A percentile compares a stretch with the other conserved stretches of the same genome.
Conservation (phyloP, 352 stramenopile species). For the Albugo candida region DNA sequence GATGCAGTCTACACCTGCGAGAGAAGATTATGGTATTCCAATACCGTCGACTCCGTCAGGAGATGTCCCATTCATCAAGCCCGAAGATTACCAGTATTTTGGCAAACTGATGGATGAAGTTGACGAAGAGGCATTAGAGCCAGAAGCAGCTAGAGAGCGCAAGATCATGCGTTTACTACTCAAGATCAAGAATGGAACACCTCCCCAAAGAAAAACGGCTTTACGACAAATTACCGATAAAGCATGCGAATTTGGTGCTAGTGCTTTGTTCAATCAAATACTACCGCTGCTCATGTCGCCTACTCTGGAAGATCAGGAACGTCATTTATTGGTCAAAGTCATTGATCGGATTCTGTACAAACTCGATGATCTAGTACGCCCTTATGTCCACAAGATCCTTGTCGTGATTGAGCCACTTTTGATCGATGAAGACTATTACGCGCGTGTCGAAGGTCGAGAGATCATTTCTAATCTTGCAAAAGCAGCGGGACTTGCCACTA, state of each 20-base stretch:
- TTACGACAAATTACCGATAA: slow-evolving; percentile 96
- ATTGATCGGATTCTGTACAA: slow-evolving; percentile 99
- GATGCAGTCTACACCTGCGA: slow-evolving; percentile 61
- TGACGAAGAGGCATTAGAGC: slow-evolving; percentile 67
- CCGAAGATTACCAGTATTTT: slow-evolving; percentile 98
- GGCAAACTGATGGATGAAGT: slow-evolving; percentile 88
- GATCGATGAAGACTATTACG: slow-evolving; percentile 99
- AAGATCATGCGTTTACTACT: slow-evolving; percentile 97
- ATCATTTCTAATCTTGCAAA: slow-evolving; percentile 99
- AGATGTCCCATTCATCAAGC: slow-evolving; percentile 95
- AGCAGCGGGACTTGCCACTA: slow-evolving; percentile 94
- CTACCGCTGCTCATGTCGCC: slow-evolving; percentile 97
- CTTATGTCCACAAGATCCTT: slow-evolving; percentile 98
- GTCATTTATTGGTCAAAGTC: slow-evolving; percentile 98
- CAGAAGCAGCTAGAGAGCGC: slow-evolving; percentile 89
- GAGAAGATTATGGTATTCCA: slow-evolving; percentile 55
- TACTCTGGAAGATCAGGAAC: slow-evolving; percentile 97
- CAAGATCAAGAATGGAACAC: slow-evolving; percentile 99
- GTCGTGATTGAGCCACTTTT: slow-evolving; percentile 98
- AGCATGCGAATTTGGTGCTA: slow-evolving; percentile 90
- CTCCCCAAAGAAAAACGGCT: slow-evolving; percentile 91
- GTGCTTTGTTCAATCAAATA: slow-evolving; percentile 98
- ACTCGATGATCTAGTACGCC: slow-evolving; percentile 95
- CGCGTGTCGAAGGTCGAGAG: slow-evolving; percentile 94
- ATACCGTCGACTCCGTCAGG: slow-evolving; percentile 37